Base-by-base conservation (phyloP, 2,329 filamentous ascomycete genomes). In the Myriosclerotinia scirpicola region DNA sequence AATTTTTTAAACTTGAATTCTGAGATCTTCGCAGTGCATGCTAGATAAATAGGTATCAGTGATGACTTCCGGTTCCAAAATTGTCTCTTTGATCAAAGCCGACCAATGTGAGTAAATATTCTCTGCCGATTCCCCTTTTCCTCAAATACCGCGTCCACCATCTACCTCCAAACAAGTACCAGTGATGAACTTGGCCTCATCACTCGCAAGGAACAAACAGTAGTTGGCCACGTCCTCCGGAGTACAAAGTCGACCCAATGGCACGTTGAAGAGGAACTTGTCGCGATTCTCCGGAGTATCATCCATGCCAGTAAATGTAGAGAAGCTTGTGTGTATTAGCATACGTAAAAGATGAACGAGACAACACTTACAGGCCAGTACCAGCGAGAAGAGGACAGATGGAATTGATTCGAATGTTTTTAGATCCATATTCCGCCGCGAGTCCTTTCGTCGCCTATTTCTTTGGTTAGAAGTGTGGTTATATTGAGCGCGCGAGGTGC, bases 401-500 rank as follows among this genome's bases (percentile, higher is more conserved):
- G 1, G 85, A 83, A 69, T 92, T 92, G 73, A 93, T 88, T 0
- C 90, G 84, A 70, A 93, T 91, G 71, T 90, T 83, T 65, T 90
- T 84, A 0, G 85, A 83, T 0, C 87, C 90, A 71, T 90, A 93
- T 76, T 93, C 90, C 1, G 89, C 87, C 0, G 90, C 90, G 70
- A 93, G 81, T 14, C 84, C 84, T 77, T 87, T 88, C 3, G 85
- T 88, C 12, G 85, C 86, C 79, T 84, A 64, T n/a, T 73, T n/a
- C 26, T 6, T 12, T 44, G 42, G 40, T 66, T 20, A 66, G 48
- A 46, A 7, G 3, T 11, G n/a, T n/a, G 5, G 22, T 54, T 17
- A 20, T 14, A 8, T 38, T 50, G 15, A 6, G 54, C 17, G 11
- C 11, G 20, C 11, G 2, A 36, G 26, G 15, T 82, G 70, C 77